Base-by-base conservation (phyloP, 106 monocot species). In the Alisma plantagoaquatica region DNA sequence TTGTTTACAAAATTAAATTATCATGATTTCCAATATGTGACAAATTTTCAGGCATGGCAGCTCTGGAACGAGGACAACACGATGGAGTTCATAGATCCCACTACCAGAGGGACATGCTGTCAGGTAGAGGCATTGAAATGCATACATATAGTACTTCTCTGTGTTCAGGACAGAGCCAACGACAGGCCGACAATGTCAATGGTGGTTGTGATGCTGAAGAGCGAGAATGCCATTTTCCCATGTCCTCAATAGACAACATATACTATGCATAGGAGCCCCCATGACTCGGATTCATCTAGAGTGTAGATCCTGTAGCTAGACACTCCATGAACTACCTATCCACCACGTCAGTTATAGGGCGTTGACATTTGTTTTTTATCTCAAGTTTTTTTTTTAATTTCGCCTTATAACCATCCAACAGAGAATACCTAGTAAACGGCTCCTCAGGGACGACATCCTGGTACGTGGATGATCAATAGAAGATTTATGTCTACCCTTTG, bases 41-140 rank as follows among this genome's bases (percentile, higher is more conserved):
- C n/a, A n/a, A 17, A 20, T 46, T 46, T 46, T 17, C 46, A 46
- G 46, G 46, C 46, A 7, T 46, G 46, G 46, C 18, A 16, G 46
- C 15, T 46, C 20, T 46, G 46, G 46, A 46, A 14, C 2, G 46
- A 46, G 46, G 46, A 22, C 20, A 19, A 9, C 46, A 20, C 20
- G 20, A 7, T 7, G 46, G n/a, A 14, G 1, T 22, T 46, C 20
- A 7, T 46, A 22, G 46, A 2, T 27, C n/a, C n/a, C 4, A 9
- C 7, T 0, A 7, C 20, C 0, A 3, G 9, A 15, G 19, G 25
- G 1, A 22, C 3, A 3, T 51, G 50, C 3, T 23, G 10, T 9
- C 14, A 21, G 1, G 3, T 27, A 14, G 50, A 51, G 22, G 19
- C 28, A 0, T 23, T 51, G 24, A 23, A 27, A 51, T 51, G 20